phyloP scores from a whole-genome alignment of 805 yeast genomes.

The Hanseniaspora valbyensis region DNA sequence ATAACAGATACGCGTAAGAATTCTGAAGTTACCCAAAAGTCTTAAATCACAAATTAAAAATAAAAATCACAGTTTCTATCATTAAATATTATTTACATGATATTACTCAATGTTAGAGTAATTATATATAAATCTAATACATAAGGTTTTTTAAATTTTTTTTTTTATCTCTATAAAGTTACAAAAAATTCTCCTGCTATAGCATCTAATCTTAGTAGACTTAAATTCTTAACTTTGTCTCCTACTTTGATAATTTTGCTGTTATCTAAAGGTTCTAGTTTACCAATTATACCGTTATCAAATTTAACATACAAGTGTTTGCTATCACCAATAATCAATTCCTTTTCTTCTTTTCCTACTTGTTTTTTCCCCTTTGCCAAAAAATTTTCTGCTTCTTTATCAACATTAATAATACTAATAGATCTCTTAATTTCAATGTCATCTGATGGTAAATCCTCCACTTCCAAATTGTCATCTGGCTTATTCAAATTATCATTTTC shows the following conservation, averaged over 20 bases:
- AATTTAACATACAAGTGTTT: not conserved
- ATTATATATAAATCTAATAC: too few species aligned
- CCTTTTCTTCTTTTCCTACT: not conserved
- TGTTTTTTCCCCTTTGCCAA: too few species aligned
- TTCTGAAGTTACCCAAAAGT: too few species aligned
- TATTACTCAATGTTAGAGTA: too few species aligned
- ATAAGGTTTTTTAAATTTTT: too few species aligned
- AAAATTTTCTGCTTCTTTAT: too few species aligned
- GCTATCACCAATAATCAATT: not conserved
- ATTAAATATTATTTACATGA: too few species aligned
- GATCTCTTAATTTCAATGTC: slow-evolving; percentile 2
- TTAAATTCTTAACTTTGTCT: not conserved
- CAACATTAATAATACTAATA: not conserved
- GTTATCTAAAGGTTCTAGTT: not conserved
- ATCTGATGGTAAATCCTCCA: not conserved
- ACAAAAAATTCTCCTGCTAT: not conserved
- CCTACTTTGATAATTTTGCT: not conserved
- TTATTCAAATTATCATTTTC: not conserved
- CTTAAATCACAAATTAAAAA: too few species aligned
- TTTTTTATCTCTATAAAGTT: not conserved
- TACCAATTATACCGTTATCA: not conserved
- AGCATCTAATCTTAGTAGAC: not conserved
- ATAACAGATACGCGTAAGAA: too few species aligned
- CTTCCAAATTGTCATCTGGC: not conserved
- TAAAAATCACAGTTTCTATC: too few species aligned